Evolutionary conservation across 805 yeast genomes (phyloP).

Genomic region (Kodamaea neixiangensis): DNA sequence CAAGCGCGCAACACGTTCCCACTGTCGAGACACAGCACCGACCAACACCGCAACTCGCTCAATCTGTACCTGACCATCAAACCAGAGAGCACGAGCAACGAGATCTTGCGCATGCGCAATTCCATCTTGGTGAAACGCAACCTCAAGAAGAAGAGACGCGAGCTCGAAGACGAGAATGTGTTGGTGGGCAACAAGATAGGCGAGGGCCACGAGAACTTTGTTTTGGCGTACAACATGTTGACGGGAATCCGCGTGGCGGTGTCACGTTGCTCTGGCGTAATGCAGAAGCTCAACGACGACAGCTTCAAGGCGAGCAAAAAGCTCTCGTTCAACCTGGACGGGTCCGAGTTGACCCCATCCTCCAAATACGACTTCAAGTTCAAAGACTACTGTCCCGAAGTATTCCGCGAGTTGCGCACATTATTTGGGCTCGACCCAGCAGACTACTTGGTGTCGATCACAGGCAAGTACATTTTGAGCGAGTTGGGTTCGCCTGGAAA

Average conservation of each 20-base stretch:
- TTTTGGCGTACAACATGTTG: conserved; percentile 94
- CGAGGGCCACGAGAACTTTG: conserved; percentile 92
- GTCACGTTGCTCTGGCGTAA: conserved; percentile 83
- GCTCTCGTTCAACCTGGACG: conserved; percentile 81
- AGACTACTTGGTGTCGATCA: conserved; percentile 87
- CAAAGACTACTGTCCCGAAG: conserved; percentile 94
- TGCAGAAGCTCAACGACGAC: conserved; percentile 65
- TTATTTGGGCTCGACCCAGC: conserved; percentile 92
- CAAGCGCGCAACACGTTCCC: conserved; percentile 22
- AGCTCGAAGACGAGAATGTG: conserved; percentile 55
- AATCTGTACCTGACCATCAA: conserved; percentile 6
- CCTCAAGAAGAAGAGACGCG: conserved; percentile 42
- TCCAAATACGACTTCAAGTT: conserved; percentile 95
- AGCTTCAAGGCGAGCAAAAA: conserved; percentile 78
- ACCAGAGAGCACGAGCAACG: conserved; percentile 35
- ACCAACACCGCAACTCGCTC: neutral
- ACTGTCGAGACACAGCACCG: conserved; percentile 10
- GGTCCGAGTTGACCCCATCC: conserved; percentile 88
- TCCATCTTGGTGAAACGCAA: conserved; percentile 47
- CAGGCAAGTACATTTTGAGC: conserved; percentile 88
- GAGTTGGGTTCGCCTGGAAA: conserved; percentile 96
- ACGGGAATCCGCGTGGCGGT: conserved; percentile 97
- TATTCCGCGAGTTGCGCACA: conserved; percentile 80
- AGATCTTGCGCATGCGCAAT: conserved; percentile 52
- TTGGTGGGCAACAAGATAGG: conserved; percentile 78